Base-by-base conservation (phyloP, 768 basidiomycete species). In the Mycena metata region DNA sequence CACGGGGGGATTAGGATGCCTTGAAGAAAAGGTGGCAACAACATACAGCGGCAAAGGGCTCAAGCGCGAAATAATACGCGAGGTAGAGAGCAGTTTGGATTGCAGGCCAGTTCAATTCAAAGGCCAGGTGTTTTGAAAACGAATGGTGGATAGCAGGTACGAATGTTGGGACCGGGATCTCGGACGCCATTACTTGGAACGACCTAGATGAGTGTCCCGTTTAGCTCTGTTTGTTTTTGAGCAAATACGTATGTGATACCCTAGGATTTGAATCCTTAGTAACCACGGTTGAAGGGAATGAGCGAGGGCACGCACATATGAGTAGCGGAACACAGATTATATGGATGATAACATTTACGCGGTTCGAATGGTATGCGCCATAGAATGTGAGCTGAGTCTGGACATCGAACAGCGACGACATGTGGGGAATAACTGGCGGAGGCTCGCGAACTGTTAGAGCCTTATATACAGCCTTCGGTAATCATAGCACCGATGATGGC, bases 351-450 rank as follows among this genome's bases (percentile, higher is more conserved):
- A 98, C 81, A 78, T 99, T 99, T 69, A 89, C 80, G 30, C 88
- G 88, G 78, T 97, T 91, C 17, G 89, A 84, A 79, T 98, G 96
- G 80, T 98, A 98, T 57, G 95, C 91, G 21, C 95, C 95, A 78
- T 98, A 98, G 84, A 97, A 97, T 26, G 91, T 84, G 75, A 98
- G 86, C 95, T 98, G 68, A 45, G 89, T 87, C 71, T 91, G 83
- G 62, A 94, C 85, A 76, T 94, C 86, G 76, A 94, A 85, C 67
- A 92, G 69, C 57, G 76, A 72, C 54, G 80, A 54, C 83, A 84
- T 83, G 73, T n/a, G 73, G 75, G 78, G 46, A 43, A 64, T 68
- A 67, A 46, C 36, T 67, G 69, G 64, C 24, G 30, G 7, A 12
- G 16, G 30, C 10, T 43, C 41, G 55, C 58, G 60, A 67, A 61